phyloP scores from a whole-genome alignment of 768 basidiomycete genomes.

The Mycena amicta region DNA sequence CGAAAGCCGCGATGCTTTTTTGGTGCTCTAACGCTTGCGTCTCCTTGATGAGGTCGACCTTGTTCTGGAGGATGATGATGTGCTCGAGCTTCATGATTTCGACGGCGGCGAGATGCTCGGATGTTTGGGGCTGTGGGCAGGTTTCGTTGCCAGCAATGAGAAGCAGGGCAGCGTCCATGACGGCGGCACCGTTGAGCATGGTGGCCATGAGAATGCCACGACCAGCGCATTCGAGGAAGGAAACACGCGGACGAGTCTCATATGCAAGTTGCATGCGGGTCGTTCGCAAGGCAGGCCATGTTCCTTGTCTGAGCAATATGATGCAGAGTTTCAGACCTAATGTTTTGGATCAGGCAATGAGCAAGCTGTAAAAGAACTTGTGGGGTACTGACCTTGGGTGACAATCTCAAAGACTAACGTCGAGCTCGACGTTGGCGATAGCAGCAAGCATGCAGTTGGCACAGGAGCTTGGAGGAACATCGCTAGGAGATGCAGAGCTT shows the following conservation, averaged over 20 bases:
- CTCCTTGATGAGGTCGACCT: slow-evolving; percentile 98
- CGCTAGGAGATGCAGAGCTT: too few species aligned
- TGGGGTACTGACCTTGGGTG: too few species aligned
- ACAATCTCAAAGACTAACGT: too few species aligned
- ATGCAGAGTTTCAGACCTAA: too few species aligned
- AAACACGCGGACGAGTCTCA: slow-evolving; percentile 97
- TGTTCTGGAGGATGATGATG: slow-evolving; percentile 98
- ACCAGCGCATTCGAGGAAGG: slow-evolving; percentile 96
- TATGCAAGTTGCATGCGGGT: slow-evolving; percentile 84
- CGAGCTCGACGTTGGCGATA: too few species aligned
- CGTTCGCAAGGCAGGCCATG: slow-evolving; percentile 92
- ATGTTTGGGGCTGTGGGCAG: slow-evolving; percentile 98
- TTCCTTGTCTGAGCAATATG: slow-evolving; percentile 93
- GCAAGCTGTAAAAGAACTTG: too few species aligned
- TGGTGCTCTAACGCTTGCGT: slow-evolving; percentile 92
- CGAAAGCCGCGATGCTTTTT: slow-evolving; percentile 93
- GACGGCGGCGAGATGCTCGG: slow-evolving; percentile 96
- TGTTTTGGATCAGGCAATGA: too few species aligned
- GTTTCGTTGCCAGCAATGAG: slow-evolving; percentile 98
- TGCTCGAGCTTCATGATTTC: slow-evolving; percentile 99
- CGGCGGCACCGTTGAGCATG: slow-evolving; percentile 99
- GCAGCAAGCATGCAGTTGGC: too few species aligned
- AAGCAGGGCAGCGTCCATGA: slow-evolving; percentile 98
- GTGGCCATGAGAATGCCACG: slow-evolving; percentile 99
- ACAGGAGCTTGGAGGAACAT: too few species aligned